These are phyloP conservation scores for Abelmoschus esculentus DNA, from an alignment of 345 rosid species.

Conservation along the genomic window DNA sequence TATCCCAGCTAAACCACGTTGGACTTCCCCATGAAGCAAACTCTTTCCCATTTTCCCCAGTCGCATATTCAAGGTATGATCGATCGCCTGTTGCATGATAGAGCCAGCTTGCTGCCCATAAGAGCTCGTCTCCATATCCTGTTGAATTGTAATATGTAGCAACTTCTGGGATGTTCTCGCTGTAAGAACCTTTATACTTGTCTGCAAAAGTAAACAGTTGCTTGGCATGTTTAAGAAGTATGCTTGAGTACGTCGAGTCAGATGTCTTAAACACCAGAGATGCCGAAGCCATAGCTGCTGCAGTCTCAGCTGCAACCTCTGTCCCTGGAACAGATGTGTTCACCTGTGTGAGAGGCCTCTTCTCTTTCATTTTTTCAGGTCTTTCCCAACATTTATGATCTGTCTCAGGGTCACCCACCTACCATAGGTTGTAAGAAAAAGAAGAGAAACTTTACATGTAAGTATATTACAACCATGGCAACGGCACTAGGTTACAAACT, in stretches of 20 bases:
- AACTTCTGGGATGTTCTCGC: slow-evolving; percentile 60
- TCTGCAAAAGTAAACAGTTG: slow-evolving; percentile 84
- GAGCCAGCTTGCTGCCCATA: slow-evolving; percentile 98
- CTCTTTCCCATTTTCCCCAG: slow-evolving; percentile 45
- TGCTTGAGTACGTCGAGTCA: slow-evolving; percentile 57
- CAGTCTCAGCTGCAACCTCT: slow-evolving; percentile 96
- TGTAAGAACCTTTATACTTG: slow-evolving; percentile 47
- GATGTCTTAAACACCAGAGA: slow-evolving; percentile 75
- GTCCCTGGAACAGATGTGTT: slow-evolving; percentile 65
- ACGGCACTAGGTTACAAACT: no score
- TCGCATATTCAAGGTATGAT: slow-evolving; percentile 62
- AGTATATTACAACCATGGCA: not conserved
- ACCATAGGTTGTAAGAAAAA: slow-evolving; percentile 2
- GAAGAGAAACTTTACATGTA: not conserved
- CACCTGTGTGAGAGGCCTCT: slow-evolving; percentile 69
- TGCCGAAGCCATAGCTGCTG: slow-evolving; percentile 96
- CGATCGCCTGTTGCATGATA: slow-evolving; percentile 80
- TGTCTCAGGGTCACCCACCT: slow-evolving; percentile 79
- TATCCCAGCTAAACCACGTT: slow-evolving; percentile 98
- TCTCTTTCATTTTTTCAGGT: slow-evolving; percentile 73
- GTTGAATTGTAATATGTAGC: slow-evolving; percentile 64
- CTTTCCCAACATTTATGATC: slow-evolving; percentile 94
- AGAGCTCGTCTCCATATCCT: slow-evolving; percentile 81
- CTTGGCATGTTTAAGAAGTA: slow-evolving; percentile 70
- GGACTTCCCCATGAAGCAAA: slow-evolving; percentile 81